Conservation (phyloP, 192 early-diverging fungal species). For the Umbelopsis vinacea region DNA sequence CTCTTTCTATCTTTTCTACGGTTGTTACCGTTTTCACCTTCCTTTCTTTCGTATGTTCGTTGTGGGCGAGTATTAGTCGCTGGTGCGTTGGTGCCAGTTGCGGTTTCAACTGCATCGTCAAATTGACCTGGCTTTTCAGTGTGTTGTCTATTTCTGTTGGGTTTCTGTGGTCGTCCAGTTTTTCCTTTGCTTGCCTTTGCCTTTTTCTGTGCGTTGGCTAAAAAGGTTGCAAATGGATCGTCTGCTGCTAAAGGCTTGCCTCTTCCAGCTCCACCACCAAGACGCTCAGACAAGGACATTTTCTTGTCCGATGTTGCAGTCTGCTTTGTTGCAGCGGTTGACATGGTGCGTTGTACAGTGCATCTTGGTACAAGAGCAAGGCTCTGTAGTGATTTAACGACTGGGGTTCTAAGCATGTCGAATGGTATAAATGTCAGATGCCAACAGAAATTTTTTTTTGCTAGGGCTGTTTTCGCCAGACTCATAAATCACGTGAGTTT, state of each 20-base stretch:
- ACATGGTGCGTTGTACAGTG: background rate
- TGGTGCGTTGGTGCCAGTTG: background rate
- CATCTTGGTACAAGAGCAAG: background rate
- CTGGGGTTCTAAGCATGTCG: background rate
- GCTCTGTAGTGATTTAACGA: background rate
- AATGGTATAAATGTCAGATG: background rate
- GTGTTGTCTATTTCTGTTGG: constrained; percentile 22
- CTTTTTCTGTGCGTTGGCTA: constrained; percentile 28
- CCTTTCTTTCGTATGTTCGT: constrained; percentile 8
- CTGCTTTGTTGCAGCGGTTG: background rate
- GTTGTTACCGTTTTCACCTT: background rate
- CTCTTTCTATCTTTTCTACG: background rate
- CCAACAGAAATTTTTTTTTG: background rate
- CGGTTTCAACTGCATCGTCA: constrained; percentile 28
- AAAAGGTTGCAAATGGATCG: constrained; percentile 35
- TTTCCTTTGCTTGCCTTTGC: constrained; percentile 1
- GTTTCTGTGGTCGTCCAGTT: background rate
- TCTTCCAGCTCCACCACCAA: constrained; percentile 35
- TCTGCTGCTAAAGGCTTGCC: constrained; percentile 20
- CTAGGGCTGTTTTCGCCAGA: background rate
- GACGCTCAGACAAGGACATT: constrained; percentile 23
- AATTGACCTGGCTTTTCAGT: constrained; percentile 30
- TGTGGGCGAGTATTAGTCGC: background rate
- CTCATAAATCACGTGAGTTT: background rate
- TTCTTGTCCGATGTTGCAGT: background rate